A percentile compares a stretch with the other conserved stretches of the same genome.
Conservation (phyloP, 83 land plant genomes). For the Larix sibirica region DNA sequence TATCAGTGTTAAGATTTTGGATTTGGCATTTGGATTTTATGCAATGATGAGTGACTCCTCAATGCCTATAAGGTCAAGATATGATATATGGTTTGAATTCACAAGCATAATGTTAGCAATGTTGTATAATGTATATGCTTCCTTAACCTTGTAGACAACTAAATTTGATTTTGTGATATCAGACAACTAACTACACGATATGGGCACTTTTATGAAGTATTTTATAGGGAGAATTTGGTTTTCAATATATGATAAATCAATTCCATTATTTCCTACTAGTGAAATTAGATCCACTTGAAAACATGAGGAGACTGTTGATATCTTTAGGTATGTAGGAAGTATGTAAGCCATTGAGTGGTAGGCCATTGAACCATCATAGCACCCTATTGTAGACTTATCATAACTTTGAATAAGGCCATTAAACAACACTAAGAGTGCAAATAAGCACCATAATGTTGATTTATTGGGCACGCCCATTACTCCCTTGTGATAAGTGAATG, state of each 20-base stretch:
- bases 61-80: conserved; percentile 35
- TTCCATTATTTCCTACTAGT: conserved; percentile 27
- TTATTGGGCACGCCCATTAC: too few relatives aligned
- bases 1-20: too few relatives aligned
- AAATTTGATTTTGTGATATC: conserved; percentile 44
- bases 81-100: conserved; percentile 46
- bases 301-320: conserved; percentile 54
- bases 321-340: conserved; percentile 68
- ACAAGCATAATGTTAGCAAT: conserved; percentile 53
- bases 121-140: conserved; percentile 14
- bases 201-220: conserved; percentile 64
- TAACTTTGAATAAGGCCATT: background rate
- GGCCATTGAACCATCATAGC: conserved; percentile 49
- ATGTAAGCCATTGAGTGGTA: conserved; percentile 71
- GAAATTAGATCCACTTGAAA: conserved; percentile 66
- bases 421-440: too few relatives aligned
- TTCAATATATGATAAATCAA: conserved; percentile 35
- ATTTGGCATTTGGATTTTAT: background rate
- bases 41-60: conserved; percentile 56
- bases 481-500: too few relatives aligned
- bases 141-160: conserved; percentile 49
- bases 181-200: conserved; percentile 50
- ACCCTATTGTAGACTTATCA: conserved; percentile 69
- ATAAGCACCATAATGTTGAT: too few relatives aligned
- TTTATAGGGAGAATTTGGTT: conserved; percentile 61